phyloP scores from a whole-genome alignment of 169 alveolate species.

The Eimeria necatrix region DNA sequence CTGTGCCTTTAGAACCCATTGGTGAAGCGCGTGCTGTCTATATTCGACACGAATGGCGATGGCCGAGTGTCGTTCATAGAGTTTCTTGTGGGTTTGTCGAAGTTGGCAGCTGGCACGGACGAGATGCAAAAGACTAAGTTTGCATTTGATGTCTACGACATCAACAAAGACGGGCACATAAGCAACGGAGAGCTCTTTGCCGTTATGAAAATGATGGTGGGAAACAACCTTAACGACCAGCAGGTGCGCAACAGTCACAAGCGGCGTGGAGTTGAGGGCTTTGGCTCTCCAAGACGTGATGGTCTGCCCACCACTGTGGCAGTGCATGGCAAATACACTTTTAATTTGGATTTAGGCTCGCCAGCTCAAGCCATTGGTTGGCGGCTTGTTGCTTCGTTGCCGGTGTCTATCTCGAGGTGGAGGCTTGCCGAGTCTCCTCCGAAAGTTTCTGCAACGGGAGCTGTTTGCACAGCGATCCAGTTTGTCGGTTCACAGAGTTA shows the following conservation, averaged over 20 bases:
- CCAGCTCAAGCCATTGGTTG: no score
- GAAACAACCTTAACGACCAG: slow-evolving; percentile 96
- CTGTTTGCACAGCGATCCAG: no score
- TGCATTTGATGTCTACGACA: slow-evolving; percentile 98
- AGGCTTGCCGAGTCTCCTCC: no score
- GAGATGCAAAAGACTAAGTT: slow-evolving; percentile 96
- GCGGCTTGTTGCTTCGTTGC: no score
- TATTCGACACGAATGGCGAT: slow-evolving; percentile 97
- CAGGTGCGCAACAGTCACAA: slow-evolving; percentile 86
- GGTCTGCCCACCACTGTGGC: no score
- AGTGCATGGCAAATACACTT: no score
- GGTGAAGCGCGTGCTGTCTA: slow-evolving; percentile 96
- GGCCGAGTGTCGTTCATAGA: slow-evolving; percentile 98
- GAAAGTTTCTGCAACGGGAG: no score
- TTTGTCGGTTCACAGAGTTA: no score
- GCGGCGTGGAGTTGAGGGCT: no score
- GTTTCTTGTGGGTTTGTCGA: slow-evolving; percentile 97
- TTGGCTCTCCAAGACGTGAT: no score
- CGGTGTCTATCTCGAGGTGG: no score
- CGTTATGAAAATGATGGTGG: slow-evolving; percentile 99
- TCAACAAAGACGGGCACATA: slow-evolving; percentile 97
- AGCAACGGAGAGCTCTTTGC: slow-evolving; percentile 98
- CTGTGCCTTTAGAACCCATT: slow-evolving; percentile 94
- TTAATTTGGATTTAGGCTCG: no score
- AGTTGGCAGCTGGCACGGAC: slow-evolving; percentile 93